Base-by-base conservation (phyloP, 805 yeast species). In the Cyberlindnera samutprakarnensis region DNA sequence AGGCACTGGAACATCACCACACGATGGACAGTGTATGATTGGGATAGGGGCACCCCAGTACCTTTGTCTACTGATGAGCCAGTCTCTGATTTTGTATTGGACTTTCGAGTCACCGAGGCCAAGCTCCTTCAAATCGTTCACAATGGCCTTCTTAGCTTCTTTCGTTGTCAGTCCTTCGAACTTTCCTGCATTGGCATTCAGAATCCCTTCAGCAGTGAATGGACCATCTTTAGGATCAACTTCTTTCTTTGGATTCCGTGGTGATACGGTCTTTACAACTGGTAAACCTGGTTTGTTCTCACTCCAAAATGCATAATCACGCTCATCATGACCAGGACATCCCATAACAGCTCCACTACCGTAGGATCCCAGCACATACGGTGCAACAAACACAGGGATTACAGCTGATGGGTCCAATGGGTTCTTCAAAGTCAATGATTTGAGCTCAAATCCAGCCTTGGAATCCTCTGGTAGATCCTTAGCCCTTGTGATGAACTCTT, bases 21-120 rank as follows among this genome's bases (percentile, higher is more conserved):
- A 92, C 3, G 56, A 42, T 6, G 67, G 69, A 61, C 98, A 92
- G 49, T 92, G 92, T 18, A 92, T 68, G 14, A 92, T 86, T 5
- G 98, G 98, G 33, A 92, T 92, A 3, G 98, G 98, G 0, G 96
- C 92, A 17, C 98, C 98, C 98, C 98, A 92, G 56, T 82, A 90
- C 38, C 98, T 63, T 56, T 92, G 98, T 51, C 98, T 72, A 48
- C 94, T 80, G 28, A 92, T 81, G 18, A 92, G 68, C 98, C 98
- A 92, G 52, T 92, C 98, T 44, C 96, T 69, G 18, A 92, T 61
- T 42, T 78, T 71, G 47, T 67, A 79, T 41, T 77, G 77, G 0
- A 68, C 65, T 4, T 70, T 62, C 4, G 44, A 36, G 2, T 56
- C 42, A 1, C 90, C 96, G 2, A 54, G 24, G 0, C 57, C 56